These are phyloP conservation scores for Houttuynia cordata DNA, from an alignment of 164 flowering plant genomes.

Conservation along the genomic window DNA sequence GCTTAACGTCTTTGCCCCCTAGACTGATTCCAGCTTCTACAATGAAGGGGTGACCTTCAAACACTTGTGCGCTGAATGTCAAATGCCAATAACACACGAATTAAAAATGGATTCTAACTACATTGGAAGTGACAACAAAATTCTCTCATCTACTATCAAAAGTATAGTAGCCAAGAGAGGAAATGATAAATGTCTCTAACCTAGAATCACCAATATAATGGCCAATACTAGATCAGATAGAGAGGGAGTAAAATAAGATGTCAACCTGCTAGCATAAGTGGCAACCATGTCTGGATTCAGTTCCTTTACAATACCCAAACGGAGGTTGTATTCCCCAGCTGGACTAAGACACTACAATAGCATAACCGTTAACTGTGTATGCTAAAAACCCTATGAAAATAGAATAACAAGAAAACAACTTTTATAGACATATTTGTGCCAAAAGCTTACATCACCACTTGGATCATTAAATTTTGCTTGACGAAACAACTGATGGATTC, in stretches of 20 bases:
- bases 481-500: conserved; percentile 94
- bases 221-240: not conserved
- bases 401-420: not conserved
- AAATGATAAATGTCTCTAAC: too few relatives aligned
- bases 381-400: not conserved
- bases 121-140: too few relatives aligned
- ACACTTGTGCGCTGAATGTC: conserved; percentile 74
- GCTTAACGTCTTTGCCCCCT: conserved; percentile 98
- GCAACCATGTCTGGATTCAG: conserved; percentile 99
- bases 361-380: not conserved
- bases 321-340: conserved; percentile 98
- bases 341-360: conserved; percentile 89
- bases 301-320: conserved; percentile 92
- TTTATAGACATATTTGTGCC: too few relatives aligned
- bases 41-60: conserved; percentile 98
- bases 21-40: conserved; percentile 97
- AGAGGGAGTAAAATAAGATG: not conserved
- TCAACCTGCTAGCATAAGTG: conserved; percentile 93
- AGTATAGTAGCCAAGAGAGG: not conserved
- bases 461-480: conserved; percentile 99
- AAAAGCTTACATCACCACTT: conserved; percentile 71
- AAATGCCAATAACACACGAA: not conserved
- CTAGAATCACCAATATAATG: not conserved
- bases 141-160: too few relatives aligned
- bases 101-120: not conserved